phyloP scores from a whole-genome alignment of 768 basidiomycete genomes.

The Pleurotus citrinopileatus region DNA sequence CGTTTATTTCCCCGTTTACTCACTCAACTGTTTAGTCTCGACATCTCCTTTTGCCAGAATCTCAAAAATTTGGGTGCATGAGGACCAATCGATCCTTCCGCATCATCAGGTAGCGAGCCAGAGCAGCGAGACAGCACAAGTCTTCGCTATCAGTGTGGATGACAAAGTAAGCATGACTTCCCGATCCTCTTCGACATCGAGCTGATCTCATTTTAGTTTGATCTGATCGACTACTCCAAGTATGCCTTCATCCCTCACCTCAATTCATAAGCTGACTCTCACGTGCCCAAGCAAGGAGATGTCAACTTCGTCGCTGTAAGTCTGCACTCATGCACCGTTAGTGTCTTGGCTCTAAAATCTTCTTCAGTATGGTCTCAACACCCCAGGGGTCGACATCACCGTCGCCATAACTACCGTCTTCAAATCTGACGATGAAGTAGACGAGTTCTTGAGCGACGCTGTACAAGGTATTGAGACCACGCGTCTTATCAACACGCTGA shows the following conservation, averaged over 20 bases:
- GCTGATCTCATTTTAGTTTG: too few relatives aligned
- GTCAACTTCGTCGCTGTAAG: neutral
- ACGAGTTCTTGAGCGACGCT: neutral
- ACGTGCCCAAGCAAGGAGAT: neutral
- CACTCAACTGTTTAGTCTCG: neutral
- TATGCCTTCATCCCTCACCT: too few relatives aligned
- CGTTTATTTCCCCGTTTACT: constrained; percentile 9
- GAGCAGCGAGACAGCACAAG: neutral
- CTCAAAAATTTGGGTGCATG: constrained; percentile 34
- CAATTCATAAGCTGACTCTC: too few relatives aligned
- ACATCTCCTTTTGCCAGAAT: constrained; percentile 34
- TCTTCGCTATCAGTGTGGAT: neutral
- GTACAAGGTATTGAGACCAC: neutral
- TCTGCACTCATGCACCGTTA: neutral
- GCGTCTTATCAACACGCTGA: too few relatives aligned
- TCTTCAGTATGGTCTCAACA: neutral
- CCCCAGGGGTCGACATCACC: neutral
- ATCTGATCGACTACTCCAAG: neutral
- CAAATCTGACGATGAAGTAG: neutral
- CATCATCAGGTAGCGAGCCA: neutral
- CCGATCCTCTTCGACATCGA: too few relatives aligned
- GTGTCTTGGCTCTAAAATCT: too few relatives aligned
- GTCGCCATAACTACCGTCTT: neutral
- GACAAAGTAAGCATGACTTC: too few relatives aligned
- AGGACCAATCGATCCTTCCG: constrained; percentile 40